Percentiles rank a stretch among this genome's conserved stretches.
Evolutionary conservation across 23 red algal genomes (phyloP).

Genomic region (Gracilaria gracilis): DNA sequence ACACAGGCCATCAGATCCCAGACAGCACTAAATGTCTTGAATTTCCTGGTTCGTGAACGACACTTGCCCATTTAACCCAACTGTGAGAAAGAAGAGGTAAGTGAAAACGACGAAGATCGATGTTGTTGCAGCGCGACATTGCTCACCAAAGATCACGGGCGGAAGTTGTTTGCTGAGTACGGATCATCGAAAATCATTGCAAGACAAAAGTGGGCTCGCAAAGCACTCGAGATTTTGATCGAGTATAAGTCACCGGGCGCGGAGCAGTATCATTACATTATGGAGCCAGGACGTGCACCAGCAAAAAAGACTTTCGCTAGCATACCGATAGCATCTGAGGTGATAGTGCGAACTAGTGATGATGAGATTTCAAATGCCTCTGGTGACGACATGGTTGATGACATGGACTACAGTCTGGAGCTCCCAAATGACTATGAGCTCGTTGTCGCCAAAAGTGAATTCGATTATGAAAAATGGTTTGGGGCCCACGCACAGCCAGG

Average conservation of each 20-base stretch:
- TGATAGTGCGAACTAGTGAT: slow-evolving; percentile 10
- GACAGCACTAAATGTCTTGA: background rate
- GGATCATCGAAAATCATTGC: slow-evolving; percentile 7
- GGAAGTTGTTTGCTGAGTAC: slow-evolving; percentile 16
- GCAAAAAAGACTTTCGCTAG: background rate
- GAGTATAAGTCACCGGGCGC: background rate
- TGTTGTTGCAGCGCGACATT: slow-evolving; percentile 8
- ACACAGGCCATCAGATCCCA: slow-evolving; percentile 1
- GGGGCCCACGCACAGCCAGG: slow-evolving; percentile 5
- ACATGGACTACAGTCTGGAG: background rate
- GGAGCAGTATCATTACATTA: background rate
- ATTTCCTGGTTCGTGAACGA: slow-evolving; percentile 1
- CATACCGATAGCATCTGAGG: slow-evolving; percentile 16
- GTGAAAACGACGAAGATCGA: slow-evolving; percentile 3
- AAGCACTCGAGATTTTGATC: slow-evolving; percentile 7
- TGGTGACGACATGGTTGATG: slow-evolving; percentile 21
- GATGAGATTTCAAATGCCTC: slow-evolving; percentile 4
- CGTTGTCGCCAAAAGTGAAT: slow-evolving; percentile 8
- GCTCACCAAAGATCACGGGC: slow-evolving; percentile 14
- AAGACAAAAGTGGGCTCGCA: slow-evolving; percentile 24
- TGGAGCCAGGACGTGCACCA: background rate
- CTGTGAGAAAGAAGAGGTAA: slow-evolving; percentile 11
- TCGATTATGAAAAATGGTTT: slow-evolving; percentile 7
- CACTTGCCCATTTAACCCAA: background rate
- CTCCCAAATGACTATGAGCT: slow-evolving; percentile 31